Evolutionary conservation across 2,329 filamentous ascomycete genomes (phyloP).

Genomic region (Scytalidium sp.): DNA sequence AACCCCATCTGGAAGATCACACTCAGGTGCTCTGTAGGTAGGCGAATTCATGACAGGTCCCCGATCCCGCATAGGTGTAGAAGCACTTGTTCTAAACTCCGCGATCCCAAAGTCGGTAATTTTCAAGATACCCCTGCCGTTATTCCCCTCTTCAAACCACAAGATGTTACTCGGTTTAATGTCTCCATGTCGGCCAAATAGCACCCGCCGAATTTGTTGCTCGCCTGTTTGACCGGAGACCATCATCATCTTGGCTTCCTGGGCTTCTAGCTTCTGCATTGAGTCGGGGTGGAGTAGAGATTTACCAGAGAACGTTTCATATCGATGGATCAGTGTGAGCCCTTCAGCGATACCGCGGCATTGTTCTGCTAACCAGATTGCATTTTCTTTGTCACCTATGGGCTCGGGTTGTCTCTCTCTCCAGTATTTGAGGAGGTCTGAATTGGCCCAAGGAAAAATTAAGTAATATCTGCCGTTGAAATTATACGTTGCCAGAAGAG

Average conservation of each 20-base stretch:
- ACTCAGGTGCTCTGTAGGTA: conserved; percentile 20
- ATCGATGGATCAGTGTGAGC: conserved; percentile 12
- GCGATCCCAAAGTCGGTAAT: conserved; percentile 22
- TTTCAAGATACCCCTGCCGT: conserved; percentile 10
- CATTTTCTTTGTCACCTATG: neutral
- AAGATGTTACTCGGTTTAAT: conserved; percentile 27
- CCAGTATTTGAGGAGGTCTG: conserved; percentile 19
- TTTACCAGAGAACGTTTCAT: too few species aligned
- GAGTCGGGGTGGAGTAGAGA: too few species aligned
- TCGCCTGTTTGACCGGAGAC: too few species aligned
- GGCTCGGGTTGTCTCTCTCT: neutral
- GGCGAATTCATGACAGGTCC: too few species aligned
- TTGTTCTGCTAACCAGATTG: too few species aligned
- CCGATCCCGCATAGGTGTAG: too few species aligned
- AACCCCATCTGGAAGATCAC: conserved; percentile 1
- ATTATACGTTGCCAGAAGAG: conserved; percentile 17
- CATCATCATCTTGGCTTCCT: too few species aligned
- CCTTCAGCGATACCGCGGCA: conserved; percentile 4
- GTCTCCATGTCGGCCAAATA: conserved; percentile 25
- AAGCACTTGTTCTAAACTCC: conserved; percentile 2
- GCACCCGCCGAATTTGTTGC: too few species aligned
- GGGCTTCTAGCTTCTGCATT: too few species aligned
- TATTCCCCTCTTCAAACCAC: conserved; percentile 17
- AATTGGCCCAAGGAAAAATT: conserved; percentile 25
- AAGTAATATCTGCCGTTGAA: conserved; percentile 15